phyloP scores from a whole-genome alignment of 148 eudicot species.

The Rhododendron henanense region DNA sequence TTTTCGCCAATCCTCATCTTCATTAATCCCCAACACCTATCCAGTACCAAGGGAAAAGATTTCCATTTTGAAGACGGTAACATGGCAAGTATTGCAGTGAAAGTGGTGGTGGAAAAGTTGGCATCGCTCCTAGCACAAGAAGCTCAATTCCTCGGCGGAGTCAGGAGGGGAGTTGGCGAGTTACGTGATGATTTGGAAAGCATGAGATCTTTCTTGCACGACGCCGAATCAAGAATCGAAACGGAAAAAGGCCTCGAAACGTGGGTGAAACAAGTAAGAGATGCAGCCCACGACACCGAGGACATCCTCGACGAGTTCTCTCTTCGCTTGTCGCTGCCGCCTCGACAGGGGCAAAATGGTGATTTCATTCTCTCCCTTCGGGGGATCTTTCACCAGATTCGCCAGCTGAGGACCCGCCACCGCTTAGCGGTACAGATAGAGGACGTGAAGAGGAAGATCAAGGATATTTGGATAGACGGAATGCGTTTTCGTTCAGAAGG shows the following conservation, averaged over 20 bases:
- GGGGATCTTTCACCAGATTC: background rate
- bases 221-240: constrained; percentile 7
- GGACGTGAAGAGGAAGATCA: background rate
- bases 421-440: background rate
- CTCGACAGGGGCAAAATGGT: background rate
- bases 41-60: background rate
- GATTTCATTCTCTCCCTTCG: background rate
- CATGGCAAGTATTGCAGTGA: constrained; percentile 2
- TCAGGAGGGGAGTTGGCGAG: background rate
- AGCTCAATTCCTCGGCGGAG: constrained; percentile 1
- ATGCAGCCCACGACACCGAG: background rate
- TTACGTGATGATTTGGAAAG: constrained; percentile 10
- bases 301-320: constrained; percentile 8
- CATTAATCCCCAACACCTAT: background rate
- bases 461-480: constrained; percentile 6
- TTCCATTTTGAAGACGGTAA: background rate
- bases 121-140: background rate
- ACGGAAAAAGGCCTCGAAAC: background rate
- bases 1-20: background rate
- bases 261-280: constrained; percentile 16
- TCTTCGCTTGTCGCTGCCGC: background rate
- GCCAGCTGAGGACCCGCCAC: background rate
- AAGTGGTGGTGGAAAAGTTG: constrained; percentile 4
- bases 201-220: constrained; percentile 8
- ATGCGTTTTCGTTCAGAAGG: constrained; percentile 1